Base-by-base conservation (phyloP, 805 yeast genomes). In the Ogataea neopini region DNA sequence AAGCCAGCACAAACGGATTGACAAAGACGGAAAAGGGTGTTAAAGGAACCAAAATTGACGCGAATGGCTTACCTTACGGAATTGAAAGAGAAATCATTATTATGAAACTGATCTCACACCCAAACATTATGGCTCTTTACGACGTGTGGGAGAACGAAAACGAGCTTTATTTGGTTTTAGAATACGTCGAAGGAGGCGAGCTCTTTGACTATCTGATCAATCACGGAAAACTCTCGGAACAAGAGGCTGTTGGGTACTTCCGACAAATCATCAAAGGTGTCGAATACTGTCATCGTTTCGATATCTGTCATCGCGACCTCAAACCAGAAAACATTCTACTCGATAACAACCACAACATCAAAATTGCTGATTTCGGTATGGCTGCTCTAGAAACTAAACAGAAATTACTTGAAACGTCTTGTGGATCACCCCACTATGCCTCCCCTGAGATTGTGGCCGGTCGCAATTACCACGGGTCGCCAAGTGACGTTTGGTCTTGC, bases 281-380 rank as follows among this genome's bases (percentile, higher is more conserved):
- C 2, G 84, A 86, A 6, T 87, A 86, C 65, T 84, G 92, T 62
- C 95, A 87, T 63, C 83, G 86, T 33, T 77, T 86, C 51, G 88
- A 88, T 45, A 87, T 87, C 51, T 79, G 91, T 59, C 95, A 87
- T 61, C 74, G 89, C 54, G 94, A 86, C 64, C 75, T 86, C 55
- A 86, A 86, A 63, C 94, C 94, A 1, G 94, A 86, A 62, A 86
- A 86, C 56, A 75, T 86, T 20, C 66, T 86, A 43, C 72, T 91
- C 36, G 98, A 91, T 70, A 83, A 84, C 62, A 78, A 88, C 64
- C 80, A 84, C 53, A 90, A 89, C 66, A 91, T 94, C 66, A 94
- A 94, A 67, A 89, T 94, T 56, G 99, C 99, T 8, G 99, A 94
- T 69, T 94, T 94, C 65, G 99, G 99, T 28, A 94, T 94, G 99